phyloP scores from a whole-genome alignment of 192 early-diverging fungal genomes.

The Gigaspora rosea region DNA sequence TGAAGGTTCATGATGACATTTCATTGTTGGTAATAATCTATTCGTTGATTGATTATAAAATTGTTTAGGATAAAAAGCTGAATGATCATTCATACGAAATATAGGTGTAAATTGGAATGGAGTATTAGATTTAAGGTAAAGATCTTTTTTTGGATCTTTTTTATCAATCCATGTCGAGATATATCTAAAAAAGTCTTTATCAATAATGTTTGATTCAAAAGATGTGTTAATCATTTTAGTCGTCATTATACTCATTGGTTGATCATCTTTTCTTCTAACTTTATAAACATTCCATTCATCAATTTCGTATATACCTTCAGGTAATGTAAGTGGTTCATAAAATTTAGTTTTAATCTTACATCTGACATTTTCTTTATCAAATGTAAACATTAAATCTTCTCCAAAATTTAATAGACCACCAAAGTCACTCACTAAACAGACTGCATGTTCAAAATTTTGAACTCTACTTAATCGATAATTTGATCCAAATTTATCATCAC shows the following conservation, averaged over 20 bases:
- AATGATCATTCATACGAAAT: conserved; percentile 14
- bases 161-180: conserved; percentile 15
- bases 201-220: conserved; percentile 19
- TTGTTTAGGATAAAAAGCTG: not conserved
- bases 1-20: conserved; percentile 18
- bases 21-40: conserved; percentile 20
- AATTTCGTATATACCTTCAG: not conserved
- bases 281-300: conserved; percentile 10
- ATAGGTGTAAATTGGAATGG: conserved; percentile 14
- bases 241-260: not conserved
- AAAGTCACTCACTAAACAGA: not conserved
- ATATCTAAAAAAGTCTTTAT: conserved; percentile 9
- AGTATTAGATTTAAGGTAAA: not conserved
- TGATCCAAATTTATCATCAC: conserved; percentile 12
- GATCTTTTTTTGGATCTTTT: conserved; percentile 5
- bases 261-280: not conserved
- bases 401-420: conserved; percentile 15
- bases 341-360: not conserved
- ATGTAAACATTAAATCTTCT: not conserved
- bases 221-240: not conserved
- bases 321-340: not conserved
- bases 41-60: conserved; percentile 13
- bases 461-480: conserved; percentile 11
- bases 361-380: not conserved
- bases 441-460: not conserved